Evolutionary conservation across 805 yeast genomes (phyloP).

Genomic region (Metschnikowia borealis): DNA sequence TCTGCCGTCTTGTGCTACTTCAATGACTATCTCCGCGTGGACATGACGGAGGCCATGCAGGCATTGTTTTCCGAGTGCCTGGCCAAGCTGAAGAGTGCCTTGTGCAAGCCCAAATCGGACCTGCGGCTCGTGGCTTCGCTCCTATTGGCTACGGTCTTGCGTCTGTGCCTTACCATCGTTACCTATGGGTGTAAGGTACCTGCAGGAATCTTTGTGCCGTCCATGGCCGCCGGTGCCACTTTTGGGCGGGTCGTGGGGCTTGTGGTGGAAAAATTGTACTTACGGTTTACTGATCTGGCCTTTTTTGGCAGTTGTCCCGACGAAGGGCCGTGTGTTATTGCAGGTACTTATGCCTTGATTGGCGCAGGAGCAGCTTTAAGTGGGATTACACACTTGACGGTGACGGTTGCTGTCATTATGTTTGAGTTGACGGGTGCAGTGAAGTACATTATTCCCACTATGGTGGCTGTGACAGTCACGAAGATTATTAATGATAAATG

Average conservation of each 20-base stretch:
- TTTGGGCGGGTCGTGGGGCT: slow-evolving; percentile 87
- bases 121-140: slow-evolving; percentile 50
- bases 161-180: slow-evolving; percentile 69
- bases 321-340: slow-evolving; percentile 62
- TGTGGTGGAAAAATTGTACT: slow-evolving; percentile 47
- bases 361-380: slow-evolving; percentile 96
- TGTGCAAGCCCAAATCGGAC: slow-evolving; percentile 33
- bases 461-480: slow-evolving; percentile 91
- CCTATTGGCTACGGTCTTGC: slow-evolving; percentile 62
- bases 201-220: slow-evolving; percentile 96
- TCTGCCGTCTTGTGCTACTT: slow-evolving; percentile 80
- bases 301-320: slow-evolving; percentile 31
- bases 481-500: slow-evolving; percentile 71
- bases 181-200: slow-evolving; percentile 94
- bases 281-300: slow-evolving; percentile 31
- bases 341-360: slow-evolving; percentile 91
- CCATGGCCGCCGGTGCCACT: slow-evolving; percentile 95
- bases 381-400: slow-evolving; percentile 90
- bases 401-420: slow-evolving; percentile 93
- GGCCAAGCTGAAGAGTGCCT: slow-evolving; percentile 35
- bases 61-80: slow-evolving; percentile 81
- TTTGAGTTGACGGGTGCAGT: slow-evolving; percentile 95
- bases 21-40: slow-evolving; percentile 73
- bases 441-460: slow-evolving; percentile 86
- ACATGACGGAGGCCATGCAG: slow-evolving; percentile 96